Base-by-base conservation (phyloP, 495 filamentous ascomycete genomes). In the Hypoxylon intermedium region DNA sequence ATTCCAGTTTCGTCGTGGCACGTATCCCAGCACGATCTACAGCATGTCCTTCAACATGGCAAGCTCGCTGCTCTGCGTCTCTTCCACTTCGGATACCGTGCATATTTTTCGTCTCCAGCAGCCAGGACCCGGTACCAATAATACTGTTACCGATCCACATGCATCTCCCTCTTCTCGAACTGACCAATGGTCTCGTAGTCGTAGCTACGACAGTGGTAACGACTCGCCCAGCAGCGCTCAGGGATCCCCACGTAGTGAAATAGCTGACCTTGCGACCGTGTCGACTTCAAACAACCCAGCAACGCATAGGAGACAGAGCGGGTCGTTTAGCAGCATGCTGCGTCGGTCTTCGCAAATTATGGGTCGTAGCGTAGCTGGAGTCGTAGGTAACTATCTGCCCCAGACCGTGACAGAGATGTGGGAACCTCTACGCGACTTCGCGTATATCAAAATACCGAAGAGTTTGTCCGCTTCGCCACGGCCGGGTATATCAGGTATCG, bases 41-140 rank as follows among this genome's bases (percentile, higher is more conserved):
- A 95, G 92, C 85, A 97, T 98, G 94, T 94, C 91, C n/a, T 98
- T 98, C 79, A 98, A 98, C 72, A 83, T 91, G 12, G 92, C 89
- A 26, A 95, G 92, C 3, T 94, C 93, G 5, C 82, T 98, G 2
- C 86, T 98, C 30, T 96, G 92, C 66, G 92, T 98, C 50, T 97
- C 93, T 9, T 97, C 93, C 7, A 91, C 91, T 1, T 93, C 92
- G 0, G 95, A 98, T 67, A 98, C 94, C 9, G 89, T 98, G n/a
- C 94, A 98, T 68, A 87, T 98, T 44, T 98, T 98, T 75, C 91
- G 93, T 36, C 78, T 98, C 37, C 46, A 67, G 58, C 55, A 69
- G 60, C 53, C 65, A 15, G 60, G 73, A 21, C 71, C 62, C 47
- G 57, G 58, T 31, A 28, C 60, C 53, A 67, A 65, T 46, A 59